Percentiles rank a stretch among this genome's conserved stretches.
These are phyloP conservation scores for Phytopythium helicoides DNA, from an alignment of 352 stramenopile genomes.

Conservation along the genomic window DNA sequence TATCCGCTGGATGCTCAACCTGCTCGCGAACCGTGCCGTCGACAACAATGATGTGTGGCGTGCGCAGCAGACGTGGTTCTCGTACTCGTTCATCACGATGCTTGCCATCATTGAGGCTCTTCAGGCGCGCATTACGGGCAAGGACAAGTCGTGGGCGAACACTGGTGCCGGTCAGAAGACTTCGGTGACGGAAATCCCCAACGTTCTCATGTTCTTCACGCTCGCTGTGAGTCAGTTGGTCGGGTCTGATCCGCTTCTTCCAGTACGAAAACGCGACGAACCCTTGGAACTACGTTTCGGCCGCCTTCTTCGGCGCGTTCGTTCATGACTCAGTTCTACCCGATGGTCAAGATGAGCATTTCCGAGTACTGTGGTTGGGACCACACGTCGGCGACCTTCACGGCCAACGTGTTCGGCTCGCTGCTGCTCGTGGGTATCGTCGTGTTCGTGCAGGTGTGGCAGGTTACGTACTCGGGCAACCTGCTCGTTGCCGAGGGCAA, in stretches of 20 bases:
- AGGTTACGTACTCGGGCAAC: slow-evolving; percentile 81
- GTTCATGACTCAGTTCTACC: slow-evolving; percentile 86
- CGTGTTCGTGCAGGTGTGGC: slow-evolving; percentile 88
- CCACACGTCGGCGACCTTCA: slow-evolving; percentile 81
- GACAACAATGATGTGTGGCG: slow-evolving; percentile 90
- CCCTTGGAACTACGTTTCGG: slow-evolving; percentile 88
- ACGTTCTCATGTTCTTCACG: slow-evolving; percentile 89
- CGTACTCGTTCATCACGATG: slow-evolving; percentile 88
- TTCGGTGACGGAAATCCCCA: slow-evolving; percentile 86
- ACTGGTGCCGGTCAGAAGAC: slow-evolving; percentile 89
- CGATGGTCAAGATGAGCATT: slow-evolving; percentile 92
- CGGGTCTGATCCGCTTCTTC: slow-evolving; percentile 82
- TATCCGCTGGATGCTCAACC: slow-evolving; percentile 74
- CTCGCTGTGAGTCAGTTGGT: slow-evolving; percentile 71
- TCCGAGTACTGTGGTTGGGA: slow-evolving; percentile 89
- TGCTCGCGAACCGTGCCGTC: slow-evolving; percentile 82
- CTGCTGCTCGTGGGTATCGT: slow-evolving; percentile 81
- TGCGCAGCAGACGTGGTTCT: slow-evolving; percentile 89
- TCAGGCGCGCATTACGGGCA: slow-evolving; percentile 74
- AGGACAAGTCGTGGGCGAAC: slow-evolving; percentile 88
- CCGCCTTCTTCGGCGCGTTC: slow-evolving; percentile 88
- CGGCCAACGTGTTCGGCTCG: slow-evolving; percentile 82
- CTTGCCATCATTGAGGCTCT: slow-evolving; percentile 82
- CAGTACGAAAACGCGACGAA: slow-evolving; percentile 88
- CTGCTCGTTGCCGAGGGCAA: slow-evolving; percentile 55